A percentile compares a stretch with the other conserved stretches of the same genome.
These are phyloP conservation scores for Trypethelium eluteriae DNA, from an alignment of 495 filamentous ascomycete genomes.

Conservation along the genomic window DNA sequence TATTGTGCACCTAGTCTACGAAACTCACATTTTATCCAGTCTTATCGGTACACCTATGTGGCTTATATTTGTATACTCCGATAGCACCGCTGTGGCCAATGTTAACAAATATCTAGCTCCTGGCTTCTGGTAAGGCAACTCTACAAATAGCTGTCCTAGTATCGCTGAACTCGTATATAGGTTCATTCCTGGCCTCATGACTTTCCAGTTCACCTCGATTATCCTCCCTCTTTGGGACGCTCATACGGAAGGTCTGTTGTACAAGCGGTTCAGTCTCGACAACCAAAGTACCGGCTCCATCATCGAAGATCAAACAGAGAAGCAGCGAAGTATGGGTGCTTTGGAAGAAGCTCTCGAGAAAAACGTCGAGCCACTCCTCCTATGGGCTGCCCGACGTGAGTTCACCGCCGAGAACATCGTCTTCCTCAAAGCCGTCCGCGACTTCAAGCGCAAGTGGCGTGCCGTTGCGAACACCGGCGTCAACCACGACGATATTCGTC, in stretches of 20 bases:
- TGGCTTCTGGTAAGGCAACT: conserved; percentile 30
- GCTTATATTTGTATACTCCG: conserved; percentile 30
- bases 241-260: conserved; percentile 4
- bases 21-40: neutral
- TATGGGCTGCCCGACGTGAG: conserved; percentile 27
- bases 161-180: conserved; percentile 13
- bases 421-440: conserved; percentile 32
- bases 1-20: neutral
- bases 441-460: conserved; percentile 31
- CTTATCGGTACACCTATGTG: conserved; percentile 33
- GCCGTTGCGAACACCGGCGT: neutral
- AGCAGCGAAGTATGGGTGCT: conserved; percentile 29
- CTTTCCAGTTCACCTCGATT: conserved; percentile 31
- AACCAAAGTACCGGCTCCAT: conserved; percentile 6
- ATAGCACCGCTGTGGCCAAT: conserved; percentile 16
- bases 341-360: conserved; percentile 28
- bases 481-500: conserved; percentile 15
- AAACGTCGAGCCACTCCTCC: conserved; percentile 31
- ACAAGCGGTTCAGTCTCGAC: conserved; percentile 5
- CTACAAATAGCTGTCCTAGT: neutral
- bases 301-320: conserved; percentile 4
- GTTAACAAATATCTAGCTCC: conserved; percentile 28
- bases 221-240: conserved; percentile 30
- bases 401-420: conserved; percentile 37
- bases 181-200: conserved; percentile 32